phyloP scores from a whole-genome alignment of 2,329 filamentous ascomycete species.

The Knoxdaviesia proteae region DNA sequence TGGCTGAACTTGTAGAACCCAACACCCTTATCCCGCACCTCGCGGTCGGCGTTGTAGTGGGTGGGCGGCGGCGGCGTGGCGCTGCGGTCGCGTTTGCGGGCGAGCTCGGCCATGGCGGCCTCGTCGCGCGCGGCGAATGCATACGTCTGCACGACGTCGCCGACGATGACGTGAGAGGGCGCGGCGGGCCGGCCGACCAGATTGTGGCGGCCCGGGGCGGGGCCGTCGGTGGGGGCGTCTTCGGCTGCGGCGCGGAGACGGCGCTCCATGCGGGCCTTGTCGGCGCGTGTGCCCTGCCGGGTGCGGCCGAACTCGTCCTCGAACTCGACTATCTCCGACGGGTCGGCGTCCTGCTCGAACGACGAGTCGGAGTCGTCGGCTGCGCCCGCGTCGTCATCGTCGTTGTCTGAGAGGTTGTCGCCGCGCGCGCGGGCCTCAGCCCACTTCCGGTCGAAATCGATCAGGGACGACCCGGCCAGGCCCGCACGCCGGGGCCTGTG shows the following conservation, averaged over 20 bases:
- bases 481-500: constrained; percentile 40
- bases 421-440: constrained; percentile 40
- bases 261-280: constrained; percentile 43
- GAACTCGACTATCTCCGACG: constrained; percentile 58
- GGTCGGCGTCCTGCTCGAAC: constrained; percentile 13
- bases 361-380: constrained; percentile 9
- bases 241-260: constrained; percentile 10
- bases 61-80: constrained; percentile 58
- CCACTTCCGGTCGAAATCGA: constrained; percentile 97
- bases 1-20: constrained; percentile 81
- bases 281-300: constrained; percentile 47
- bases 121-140: constrained; percentile 63
- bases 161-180: constrained; percentile 58
- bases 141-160: constrained; percentile 62
- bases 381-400: constrained; percentile 19
- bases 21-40: constrained; percentile 72
- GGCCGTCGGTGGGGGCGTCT: too few species aligned
- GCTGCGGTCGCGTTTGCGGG: constrained; percentile 56
- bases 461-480: constrained; percentile 38
- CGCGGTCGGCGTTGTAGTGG: constrained; percentile 71
- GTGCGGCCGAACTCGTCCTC: constrained; percentile 84
- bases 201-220: constrained; percentile 15
- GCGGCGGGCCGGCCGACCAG: constrained; percentile 39
- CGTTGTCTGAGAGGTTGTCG: constrained; percentile 17
- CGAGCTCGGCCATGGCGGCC: constrained; percentile 57